Base-by-base conservation (phyloP, 805 yeast genomes). In the Teunomyces stri region DNA sequence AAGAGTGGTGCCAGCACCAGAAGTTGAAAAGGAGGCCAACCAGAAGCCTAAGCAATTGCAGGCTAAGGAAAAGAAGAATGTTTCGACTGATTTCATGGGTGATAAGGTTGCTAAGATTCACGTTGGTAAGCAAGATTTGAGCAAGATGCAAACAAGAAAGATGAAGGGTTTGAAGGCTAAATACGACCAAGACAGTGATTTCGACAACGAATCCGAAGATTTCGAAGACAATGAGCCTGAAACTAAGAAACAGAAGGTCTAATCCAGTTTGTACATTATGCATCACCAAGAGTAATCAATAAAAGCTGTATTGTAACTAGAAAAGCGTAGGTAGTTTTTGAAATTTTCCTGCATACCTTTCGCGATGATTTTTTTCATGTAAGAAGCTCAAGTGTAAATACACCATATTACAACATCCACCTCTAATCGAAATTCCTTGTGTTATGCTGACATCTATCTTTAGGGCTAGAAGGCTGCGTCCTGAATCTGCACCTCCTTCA, bases 81-180 rank as follows among this genome's bases (percentile, higher is more conserved):
- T 94, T 45, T 85, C 85, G 52, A 80, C 84, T 40, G 98, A 94
- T 66, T 60, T 76, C 47, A 80, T 94, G 87, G 99, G 99, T 72
- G 99, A 94, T 68, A 89, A 92, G 81, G 79, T 94, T 51, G 99
- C 97, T 59, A 87, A 92, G 72, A 83, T 94, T 60, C 99, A 94
- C 66, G 87, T 94, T 69, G 97, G 97, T 70, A 84, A 84, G 67
- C 99, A 94, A 76, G 98, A 94, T 66, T 76, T 94, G 66, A 77
- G 80, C 63, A 85, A 85, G 67, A 69, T 94, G 65, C 99, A 94
- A 73, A 92, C 99, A 5, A 83, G 99, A 72, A 94, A 94, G 82
- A 89, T 94, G 97, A 94, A 94, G 79, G 99, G 99, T 66, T 78
- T 94, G 63, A 94, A 94, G 74, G 78, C 87, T 47, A 82, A 80